Conservation (phyloP, 2,329 filamentous ascomycete species). For the Ustulina deusta region DNA sequence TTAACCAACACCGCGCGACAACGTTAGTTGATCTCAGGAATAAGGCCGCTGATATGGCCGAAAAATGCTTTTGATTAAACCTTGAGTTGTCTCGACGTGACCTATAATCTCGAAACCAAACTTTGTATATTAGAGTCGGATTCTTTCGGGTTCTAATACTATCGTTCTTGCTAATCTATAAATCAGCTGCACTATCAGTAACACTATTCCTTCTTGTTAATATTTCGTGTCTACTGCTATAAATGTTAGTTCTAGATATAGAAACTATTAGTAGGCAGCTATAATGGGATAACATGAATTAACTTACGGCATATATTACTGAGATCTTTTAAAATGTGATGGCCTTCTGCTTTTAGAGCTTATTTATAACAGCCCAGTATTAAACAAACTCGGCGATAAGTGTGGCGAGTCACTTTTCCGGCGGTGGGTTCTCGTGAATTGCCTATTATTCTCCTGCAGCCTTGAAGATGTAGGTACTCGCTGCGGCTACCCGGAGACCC, state of each 20-base stretch:
- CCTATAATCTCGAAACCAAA: conserved; percentile 42
- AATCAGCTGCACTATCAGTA: conserved; percentile 39
- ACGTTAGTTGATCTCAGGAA: conserved; percentile 21
- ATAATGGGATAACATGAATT: conserved; percentile 29
- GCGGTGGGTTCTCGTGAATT: too few relatives aligned
- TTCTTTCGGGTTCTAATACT: conserved; percentile 39
- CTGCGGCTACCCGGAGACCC: too few relatives aligned
- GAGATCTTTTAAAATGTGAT: conserved; percentile 35
- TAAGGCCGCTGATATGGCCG: conserved; percentile 33
- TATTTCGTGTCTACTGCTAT: conserved; percentile 39
- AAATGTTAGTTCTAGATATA: conserved; percentile 38
- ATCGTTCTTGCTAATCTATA: conserved; percentile 40
- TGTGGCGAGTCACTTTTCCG: too few relatives aligned
- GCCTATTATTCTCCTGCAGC: too few relatives aligned
- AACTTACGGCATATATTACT: conserved; percentile 39
- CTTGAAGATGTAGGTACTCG: too few relatives aligned
- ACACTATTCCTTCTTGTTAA: conserved; percentile 40
- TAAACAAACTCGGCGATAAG: too few relatives aligned
- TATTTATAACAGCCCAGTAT: too few relatives aligned
- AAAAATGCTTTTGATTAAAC: conserved; percentile 41
- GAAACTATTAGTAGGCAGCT: conserved; percentile 26
- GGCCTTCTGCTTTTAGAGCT: conserved; percentile 33
- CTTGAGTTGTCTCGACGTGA: conserved; percentile 37
- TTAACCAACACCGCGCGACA: conserved; percentile 21
- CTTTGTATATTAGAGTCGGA: conserved; percentile 38